Evolutionary conservation across 2,329 filamentous ascomycete genomes (phyloP).

Genomic region (Rhexocercosporidium sp.): DNA sequence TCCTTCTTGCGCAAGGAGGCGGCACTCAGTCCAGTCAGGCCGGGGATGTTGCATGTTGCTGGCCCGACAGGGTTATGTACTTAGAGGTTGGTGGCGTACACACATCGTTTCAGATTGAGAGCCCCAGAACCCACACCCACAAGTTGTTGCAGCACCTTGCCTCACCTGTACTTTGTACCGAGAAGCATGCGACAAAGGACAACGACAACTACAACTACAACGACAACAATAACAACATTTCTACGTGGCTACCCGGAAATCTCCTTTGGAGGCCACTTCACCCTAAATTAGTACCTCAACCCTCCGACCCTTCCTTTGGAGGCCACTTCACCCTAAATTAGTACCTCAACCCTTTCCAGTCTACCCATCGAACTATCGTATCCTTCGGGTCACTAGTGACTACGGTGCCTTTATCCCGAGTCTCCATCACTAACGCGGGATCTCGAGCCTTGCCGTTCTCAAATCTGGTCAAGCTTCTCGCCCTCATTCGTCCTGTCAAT

Average conservation of each 20-base stretch:
- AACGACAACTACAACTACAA: no score
- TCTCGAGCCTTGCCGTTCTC: neutral
- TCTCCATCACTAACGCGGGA: constrained; percentile 2
- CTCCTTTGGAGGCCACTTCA: neutral
- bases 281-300: no score
- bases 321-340: neutral
- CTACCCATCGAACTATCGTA: neutral
- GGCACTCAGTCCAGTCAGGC: neutral
- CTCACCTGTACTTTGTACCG: no score
- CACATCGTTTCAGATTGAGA: neutral
- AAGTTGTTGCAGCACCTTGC: no score
- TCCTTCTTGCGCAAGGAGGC: neutral
- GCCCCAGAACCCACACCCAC: neutral
- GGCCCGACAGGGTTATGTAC: constrained; percentile 1
- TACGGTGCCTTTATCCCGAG: neutral
- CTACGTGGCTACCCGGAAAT: neutral
- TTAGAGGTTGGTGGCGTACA: neutral
- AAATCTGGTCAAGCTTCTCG: neutral
- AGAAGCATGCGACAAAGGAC: no score
- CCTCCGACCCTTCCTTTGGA: neutral
- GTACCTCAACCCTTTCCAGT: neutral
- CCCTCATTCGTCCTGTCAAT: neutral
- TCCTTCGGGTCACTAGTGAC: neutral
- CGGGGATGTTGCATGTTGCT: neutral
- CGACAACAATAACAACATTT: neutral